phyloP scores from a whole-genome alignment of 2,329 filamentous ascomycete genomes.

The Pyricularia sp. region DNA sequence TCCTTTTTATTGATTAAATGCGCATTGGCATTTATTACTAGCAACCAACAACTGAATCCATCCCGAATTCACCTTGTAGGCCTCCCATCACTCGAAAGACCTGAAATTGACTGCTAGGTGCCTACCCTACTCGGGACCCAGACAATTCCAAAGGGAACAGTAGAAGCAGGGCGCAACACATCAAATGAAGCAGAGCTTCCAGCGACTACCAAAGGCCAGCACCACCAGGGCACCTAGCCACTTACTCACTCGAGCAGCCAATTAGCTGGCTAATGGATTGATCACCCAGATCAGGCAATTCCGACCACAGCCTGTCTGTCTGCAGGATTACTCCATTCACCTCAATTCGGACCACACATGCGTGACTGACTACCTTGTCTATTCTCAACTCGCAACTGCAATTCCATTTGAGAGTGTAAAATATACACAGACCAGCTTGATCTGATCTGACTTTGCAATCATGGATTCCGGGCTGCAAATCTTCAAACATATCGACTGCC shows the following conservation, averaged over 20 bases:
- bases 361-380: neutral
- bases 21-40: neutral
- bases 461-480: conserved; percentile 6
- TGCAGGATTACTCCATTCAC: neutral
- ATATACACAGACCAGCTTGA: neutral
- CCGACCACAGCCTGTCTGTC: neutral
- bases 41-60: neutral
- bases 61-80: neutral
- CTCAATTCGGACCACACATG: neutral
- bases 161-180: neutral
- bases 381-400: neutral
- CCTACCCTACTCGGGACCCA: neutral
- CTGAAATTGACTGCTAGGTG: neutral
- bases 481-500: conserved; percentile 16
- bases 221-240: neutral
- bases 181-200: neutral
- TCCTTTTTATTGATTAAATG: neutral
- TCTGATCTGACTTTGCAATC: neutral
- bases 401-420: neutral
- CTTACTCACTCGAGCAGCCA: neutral
- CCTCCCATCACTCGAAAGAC: neutral
- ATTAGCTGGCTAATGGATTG: neutral
- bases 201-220: neutral
- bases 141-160: neutral
- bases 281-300: neutral